Evolutionary conservation across 345 rosid species (phyloP).

Genomic region (Pugionium cornutum): DNA sequence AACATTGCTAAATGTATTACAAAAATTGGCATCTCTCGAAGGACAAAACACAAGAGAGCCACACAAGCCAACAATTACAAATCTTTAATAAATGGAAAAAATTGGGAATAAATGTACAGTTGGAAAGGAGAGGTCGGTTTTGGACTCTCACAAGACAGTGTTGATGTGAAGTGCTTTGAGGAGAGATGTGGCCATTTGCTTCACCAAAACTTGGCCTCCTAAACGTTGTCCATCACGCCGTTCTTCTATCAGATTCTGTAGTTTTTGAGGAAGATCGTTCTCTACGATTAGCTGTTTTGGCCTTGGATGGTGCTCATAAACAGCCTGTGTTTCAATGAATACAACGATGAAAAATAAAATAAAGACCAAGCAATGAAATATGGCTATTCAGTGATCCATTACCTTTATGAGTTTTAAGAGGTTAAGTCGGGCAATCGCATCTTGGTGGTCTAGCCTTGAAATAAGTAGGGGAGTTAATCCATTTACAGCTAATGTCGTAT

Average conservation of each 20-base stretch:
- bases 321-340: constrained; percentile 62
- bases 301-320: constrained; percentile 95
- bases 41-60: constrained; percentile 19
- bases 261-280: constrained; percentile 83
- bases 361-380: too few species aligned
- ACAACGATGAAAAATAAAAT: too few species aligned
- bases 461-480: constrained; percentile 93
- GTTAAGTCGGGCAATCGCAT: constrained; percentile 95
- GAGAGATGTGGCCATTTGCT: constrained; percentile 96
- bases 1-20: neutral
- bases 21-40: constrained; percentile 23
- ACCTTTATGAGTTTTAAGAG: constrained; percentile 95
- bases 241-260: constrained; percentile 87
- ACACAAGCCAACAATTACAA: constrained; percentile 34
- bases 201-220: constrained; percentile 92
- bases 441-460: constrained; percentile 84
- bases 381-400: constrained; percentile 6
- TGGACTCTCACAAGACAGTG: constrained; percentile 70
- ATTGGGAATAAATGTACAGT: too few species aligned
- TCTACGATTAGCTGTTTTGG: constrained; percentile 96
- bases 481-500: constrained; percentile 86
- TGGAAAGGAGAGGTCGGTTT: constrained; percentile 39
- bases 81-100: neutral
- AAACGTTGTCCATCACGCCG: constrained; percentile 91
- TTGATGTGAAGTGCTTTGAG: constrained; percentile 96